A percentile compares a stretch with the other conserved stretches of the same genome.
Conservation (phyloP, 2,329 filamentous ascomycete species). For the Davidsoniella neocaledoniae region DNA sequence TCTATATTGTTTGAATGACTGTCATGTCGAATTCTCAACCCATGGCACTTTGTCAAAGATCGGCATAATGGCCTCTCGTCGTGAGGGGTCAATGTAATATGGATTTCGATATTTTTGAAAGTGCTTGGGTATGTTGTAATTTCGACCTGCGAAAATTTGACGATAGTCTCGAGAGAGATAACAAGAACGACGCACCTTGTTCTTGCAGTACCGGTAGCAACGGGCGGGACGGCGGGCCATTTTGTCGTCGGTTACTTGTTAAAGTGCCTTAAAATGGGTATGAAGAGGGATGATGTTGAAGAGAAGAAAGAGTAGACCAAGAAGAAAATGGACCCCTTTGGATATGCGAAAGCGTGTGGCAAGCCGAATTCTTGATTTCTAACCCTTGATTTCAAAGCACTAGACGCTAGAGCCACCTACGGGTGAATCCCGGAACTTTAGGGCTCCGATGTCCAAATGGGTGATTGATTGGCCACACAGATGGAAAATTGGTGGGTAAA, state of each 20-base stretch:
- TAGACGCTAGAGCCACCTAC: constrained; percentile 3
- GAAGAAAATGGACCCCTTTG: constrained; percentile 11
- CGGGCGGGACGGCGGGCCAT: constrained; percentile 99
- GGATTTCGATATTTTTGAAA: no score
- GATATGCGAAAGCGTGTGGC: constrained; percentile 11
- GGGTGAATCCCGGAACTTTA: constrained; percentile 24
- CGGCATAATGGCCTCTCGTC: background rate
- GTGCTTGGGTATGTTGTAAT: background rate
- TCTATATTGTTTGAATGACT: background rate
- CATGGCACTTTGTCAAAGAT: background rate
- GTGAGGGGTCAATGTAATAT: background rate
- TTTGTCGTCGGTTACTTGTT: constrained; percentile 39
- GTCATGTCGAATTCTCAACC: background rate
- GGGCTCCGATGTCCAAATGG: constrained; percentile 17
- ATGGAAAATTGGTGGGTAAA: constrained; percentile 12
- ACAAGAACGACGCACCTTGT: constrained; percentile 60
- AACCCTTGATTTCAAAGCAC: constrained; percentile 39
- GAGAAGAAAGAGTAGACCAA: constrained; percentile 14
- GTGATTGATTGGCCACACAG: constrained; percentile 17
- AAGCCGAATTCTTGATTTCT: constrained; percentile 17
- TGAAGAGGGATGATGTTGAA: constrained; percentile 21
- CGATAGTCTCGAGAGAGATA: constrained; percentile 2
- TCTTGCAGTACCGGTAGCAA: constrained; percentile 99
- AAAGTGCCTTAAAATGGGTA: constrained; percentile 13
- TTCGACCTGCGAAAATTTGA: background rate